Conservation (phyloP, 2,329 filamentous ascomycete species). For the Zymoseptoria ardabiliae region DNA sequence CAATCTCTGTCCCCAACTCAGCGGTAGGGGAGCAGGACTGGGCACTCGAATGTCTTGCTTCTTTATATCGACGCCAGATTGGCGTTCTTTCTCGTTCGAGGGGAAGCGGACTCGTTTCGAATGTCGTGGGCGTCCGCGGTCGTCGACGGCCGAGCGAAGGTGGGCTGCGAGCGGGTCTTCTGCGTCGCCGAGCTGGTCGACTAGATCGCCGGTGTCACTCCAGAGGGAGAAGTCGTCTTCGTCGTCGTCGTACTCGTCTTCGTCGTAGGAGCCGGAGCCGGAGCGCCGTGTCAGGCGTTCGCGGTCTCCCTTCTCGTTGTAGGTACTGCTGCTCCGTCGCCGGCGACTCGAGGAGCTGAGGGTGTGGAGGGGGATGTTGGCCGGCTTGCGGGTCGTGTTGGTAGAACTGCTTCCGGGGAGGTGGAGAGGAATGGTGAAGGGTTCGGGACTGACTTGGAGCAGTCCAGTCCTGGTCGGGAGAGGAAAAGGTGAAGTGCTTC, state of each 20-base stretch:
- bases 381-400: constrained; percentile 57
- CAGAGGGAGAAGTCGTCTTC: constrained; percentile 69
- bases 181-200: constrained; percentile 78
- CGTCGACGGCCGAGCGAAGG: constrained; percentile 59
- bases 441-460: constrained; percentile 39
- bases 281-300: constrained; percentile 38
- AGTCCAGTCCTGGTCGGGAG: constrained; percentile 8
- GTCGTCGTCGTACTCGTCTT: constrained; percentile 20
- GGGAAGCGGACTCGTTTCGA: constrained; percentile 64
- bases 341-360: constrained; percentile 44
- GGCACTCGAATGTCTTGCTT: constrained; percentile 78
- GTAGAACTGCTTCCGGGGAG: constrained; percentile 36
- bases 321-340: constrained; percentile 35
- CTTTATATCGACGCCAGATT: constrained; percentile 40
- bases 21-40: constrained; percentile 53
- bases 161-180: constrained; percentile 73
- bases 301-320: constrained; percentile 45
- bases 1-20: constrained; percentile 60
- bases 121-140: constrained; percentile 19
- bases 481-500: neutral
- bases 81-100: constrained; percentile 35
- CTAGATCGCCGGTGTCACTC: constrained; percentile 92
- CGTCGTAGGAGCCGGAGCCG: constrained; percentile 15
- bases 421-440: constrained; percentile 71
- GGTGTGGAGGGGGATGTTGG: constrained; percentile 81